Percentiles rank a stretch among this genome's conserved stretches.
These are phyloP conservation scores for Scutellaria baicalensis DNA, from an alignment of 257 asterid genomes.

Conservation along the genomic window DNA sequence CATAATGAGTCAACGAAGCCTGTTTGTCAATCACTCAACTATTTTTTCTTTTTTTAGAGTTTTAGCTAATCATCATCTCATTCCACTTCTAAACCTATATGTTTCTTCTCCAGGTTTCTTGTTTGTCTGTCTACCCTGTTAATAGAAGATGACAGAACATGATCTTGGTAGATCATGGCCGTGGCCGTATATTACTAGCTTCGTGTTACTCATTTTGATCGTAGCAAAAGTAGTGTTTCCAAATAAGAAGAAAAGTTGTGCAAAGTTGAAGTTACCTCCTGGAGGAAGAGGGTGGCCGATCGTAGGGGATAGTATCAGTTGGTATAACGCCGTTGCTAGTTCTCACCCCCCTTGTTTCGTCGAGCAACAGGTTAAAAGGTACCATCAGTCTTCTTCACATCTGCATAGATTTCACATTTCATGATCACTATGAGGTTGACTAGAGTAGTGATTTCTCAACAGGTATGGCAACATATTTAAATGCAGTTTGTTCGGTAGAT, in stretches of 20 bases:
- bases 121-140: no score
- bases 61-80: constrained; percentile 18
- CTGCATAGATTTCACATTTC: neutral
- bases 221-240: constrained; percentile 18
- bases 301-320: constrained; percentile 66
- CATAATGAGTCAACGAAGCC: constrained; percentile 34
- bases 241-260: neutral
- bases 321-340: constrained; percentile 86
- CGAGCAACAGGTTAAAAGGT: constrained; percentile 66
- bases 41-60: neutral
- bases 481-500: constrained; percentile 61
- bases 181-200: constrained; percentile 23
- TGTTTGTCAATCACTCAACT: constrained; percentile 33
- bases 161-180: constrained; percentile 14
- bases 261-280: constrained; percentile 49
- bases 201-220: constrained; percentile 20
- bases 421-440: neutral
- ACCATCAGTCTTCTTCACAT: neutral
- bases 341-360: constrained; percentile 81
- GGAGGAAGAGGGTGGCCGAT: constrained; percentile 81
- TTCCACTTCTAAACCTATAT: constrained; percentile 9
- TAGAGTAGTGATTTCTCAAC: neutral
- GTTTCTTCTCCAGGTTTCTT: no score
- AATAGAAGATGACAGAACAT: constrained; percentile 24
- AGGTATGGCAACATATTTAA: constrained; percentile 81